Evolutionary conservation across 1,139 yeast genomes (phyloP), one percentile per base, ranked within the genome.

Genomic region (Geotrichum klebahnii): DNA sequence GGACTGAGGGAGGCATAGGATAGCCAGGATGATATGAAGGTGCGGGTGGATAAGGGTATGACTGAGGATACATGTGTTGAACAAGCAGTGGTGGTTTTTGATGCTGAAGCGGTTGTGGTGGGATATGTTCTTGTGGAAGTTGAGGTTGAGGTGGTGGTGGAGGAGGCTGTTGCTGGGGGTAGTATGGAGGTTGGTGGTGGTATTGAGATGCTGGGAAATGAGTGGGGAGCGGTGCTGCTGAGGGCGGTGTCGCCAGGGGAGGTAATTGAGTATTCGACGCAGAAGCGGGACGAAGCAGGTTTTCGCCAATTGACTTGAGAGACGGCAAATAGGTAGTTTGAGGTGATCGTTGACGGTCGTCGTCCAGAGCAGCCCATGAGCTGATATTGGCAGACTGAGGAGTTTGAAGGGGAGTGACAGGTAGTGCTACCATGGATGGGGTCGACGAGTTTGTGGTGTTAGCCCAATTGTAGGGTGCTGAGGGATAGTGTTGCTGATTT

Each of bases 321-420:
- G 51, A 43, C 3, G 51, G 47, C 16, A 48, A 31, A 14, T 10
- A 3, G 5, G 22, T n/a, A 10, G 35, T 26, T 26, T 6, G 44
- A 5, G 36, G 36, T 16, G 36, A 17, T 5, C 14, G 44, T 39
- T 26, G 43, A n/a, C 26, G 44, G 35, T 36, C 42, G 12, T 44
- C 42, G 20, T 46, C 44, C 10, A 46, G n/a, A 12, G 42, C 26
- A 16, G 43, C 33, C 37, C 43, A 48, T 9, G 51, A 48, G 22
- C 19, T 10, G 3, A 43, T 10, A n/a, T 39, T n/a, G 1, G 47
- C 23, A n/a, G 51, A 26, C 24, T 48, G 51, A 2, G 51, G 51
- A 2, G 51, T 48, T 24, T 37, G 40, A 4, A 48, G 10, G 9
- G 51, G 51, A 23, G 51, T 42, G n/a, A 29, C 35, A 19, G 47